Conservation (phyloP, 2,329 filamentous ascomycete genomes). For the Trichoderma breve region DNA sequence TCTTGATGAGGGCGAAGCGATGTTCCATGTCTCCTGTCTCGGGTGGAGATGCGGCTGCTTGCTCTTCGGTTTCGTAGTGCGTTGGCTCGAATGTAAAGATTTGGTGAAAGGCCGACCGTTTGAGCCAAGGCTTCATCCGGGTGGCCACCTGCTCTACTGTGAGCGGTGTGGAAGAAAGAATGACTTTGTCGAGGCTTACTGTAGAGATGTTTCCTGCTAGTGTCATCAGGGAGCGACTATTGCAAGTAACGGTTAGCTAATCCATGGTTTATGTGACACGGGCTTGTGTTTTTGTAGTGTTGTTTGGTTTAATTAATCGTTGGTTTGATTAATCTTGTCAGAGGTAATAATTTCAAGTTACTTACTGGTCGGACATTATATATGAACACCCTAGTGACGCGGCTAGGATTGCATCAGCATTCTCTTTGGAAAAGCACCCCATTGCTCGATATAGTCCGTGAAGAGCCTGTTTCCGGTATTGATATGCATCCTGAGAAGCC, state of each 20-base stretch:
- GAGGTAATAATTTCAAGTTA: not conserved
- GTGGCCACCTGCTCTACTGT: not conserved
- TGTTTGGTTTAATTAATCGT: not conserved
- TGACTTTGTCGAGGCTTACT: conserved; percentile 6
- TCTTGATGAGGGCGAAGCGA: not conserved
- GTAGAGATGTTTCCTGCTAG: not conserved
- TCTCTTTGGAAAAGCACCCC: not conserved
- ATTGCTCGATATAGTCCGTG: not conserved
- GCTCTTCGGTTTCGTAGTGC: not conserved
- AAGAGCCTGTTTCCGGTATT: not conserved
- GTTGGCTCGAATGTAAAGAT: not conserved
- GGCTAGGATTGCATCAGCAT: not conserved
- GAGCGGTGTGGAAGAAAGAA: not conserved
- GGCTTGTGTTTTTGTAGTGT: not conserved
- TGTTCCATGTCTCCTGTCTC: not conserved
- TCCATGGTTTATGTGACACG: not conserved
- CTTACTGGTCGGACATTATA: conserved; percentile 2
- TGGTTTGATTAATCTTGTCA: not conserved
- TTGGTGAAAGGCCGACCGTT: not conserved
- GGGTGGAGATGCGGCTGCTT: not conserved
- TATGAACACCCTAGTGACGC: conserved; percentile 1
- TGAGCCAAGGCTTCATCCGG: conserved; percentile 9
- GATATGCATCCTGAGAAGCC: not conserved
- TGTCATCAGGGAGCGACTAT: conserved; percentile 4
- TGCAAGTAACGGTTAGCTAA: not conserved